Evolutionary conservation across 1,139 yeast species (phyloP), one percentile per base, ranked within the genome.

Genomic region (Scheffersomyces quercinus): DNA sequence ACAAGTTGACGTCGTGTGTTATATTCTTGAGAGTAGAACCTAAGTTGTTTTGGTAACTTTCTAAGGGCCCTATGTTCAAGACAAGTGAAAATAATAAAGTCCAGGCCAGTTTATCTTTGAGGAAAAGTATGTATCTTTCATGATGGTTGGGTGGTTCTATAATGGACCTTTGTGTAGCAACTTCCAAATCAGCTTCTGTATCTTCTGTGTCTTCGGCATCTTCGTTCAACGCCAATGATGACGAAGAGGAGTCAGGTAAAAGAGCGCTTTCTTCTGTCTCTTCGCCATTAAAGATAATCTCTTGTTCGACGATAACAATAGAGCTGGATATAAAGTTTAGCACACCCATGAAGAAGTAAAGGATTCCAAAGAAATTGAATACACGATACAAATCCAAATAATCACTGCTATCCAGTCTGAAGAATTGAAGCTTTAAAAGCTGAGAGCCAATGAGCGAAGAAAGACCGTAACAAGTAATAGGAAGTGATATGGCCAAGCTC

Each of bases 381-480:
- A 85, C 82, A 40, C 62, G 67, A 34, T 68, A 60, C 38, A 88
- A 65, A 53, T 82, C 73, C 37, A 86, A 61, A 3, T 60, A 65
- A 20, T 55, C 45, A 7, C 50, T 58, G 3, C 50, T 40, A 20
- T 53, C 52, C 6, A 49, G 49, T 40, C 58, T 59, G 55, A 83
- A 77, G 48, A 67, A 65, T 3, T 58, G 48, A 35, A 73, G 47
- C 42, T 77, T 75, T 58, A 83, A 61, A 6, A 82, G 50, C 55
- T 80, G 86, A 8, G 85, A 80, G 3, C 82, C 80, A 46, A 86
- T 64, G 42, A 87, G 68, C 3, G 96, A 81, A 8, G 95, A 85
- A 28, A 89, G 60, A 1, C 98, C 98, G 63, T 86, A 90, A 50
- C 87, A 85, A 0, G 95, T 81, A 3, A 93, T 91, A 0, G 98